phyloP scores from a whole-genome alignment of 139 green algal species.

The Pedinophyceae sp. region DNA sequence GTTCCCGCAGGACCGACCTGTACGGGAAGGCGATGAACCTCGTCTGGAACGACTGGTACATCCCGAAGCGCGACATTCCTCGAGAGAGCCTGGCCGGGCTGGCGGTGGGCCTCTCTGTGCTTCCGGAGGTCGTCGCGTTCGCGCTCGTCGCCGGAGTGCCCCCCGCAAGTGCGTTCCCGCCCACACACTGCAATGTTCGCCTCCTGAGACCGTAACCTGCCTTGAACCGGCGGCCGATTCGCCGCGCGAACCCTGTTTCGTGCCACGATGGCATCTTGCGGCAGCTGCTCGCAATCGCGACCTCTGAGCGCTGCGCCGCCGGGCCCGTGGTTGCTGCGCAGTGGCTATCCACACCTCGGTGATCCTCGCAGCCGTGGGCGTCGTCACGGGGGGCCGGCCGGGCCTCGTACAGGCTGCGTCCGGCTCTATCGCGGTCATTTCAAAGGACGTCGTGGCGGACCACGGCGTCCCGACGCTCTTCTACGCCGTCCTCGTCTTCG shows the following conservation, averaged over 20 bases:
- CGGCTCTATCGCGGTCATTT: conserved; percentile 1
- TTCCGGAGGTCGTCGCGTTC: conserved; percentile 5
- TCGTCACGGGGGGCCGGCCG: neutral
- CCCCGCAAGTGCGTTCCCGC: too few species aligned
- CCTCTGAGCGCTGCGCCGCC: too few species aligned
- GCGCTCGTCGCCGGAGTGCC: neutral
- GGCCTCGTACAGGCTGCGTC: conserved; percentile 1
- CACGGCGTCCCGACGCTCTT: neutral
- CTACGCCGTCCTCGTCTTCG: conserved; percentile 4
- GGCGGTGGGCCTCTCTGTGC: neutral
- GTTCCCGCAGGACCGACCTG: too few species aligned
- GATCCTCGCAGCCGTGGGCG: neutral
- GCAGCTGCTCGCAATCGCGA: too few species aligned
- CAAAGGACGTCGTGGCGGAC: neutral
- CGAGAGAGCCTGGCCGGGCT: neutral
- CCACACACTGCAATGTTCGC: too few species aligned
- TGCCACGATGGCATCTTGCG: too few species aligned
- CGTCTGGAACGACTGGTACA: neutral
- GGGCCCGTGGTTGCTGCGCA: too few species aligned
- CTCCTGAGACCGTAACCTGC: too few species aligned
- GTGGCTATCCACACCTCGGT: conserved; percentile 1
- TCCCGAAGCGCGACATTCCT: neutral
- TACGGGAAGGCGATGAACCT: neutral
- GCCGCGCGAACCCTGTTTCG: too few species aligned
- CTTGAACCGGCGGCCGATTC: too few species aligned